Evolutionary conservation across 2,329 filamentous ascomycete genomes (phyloP).

Genomic region (Hysterium pulicare): DNA sequence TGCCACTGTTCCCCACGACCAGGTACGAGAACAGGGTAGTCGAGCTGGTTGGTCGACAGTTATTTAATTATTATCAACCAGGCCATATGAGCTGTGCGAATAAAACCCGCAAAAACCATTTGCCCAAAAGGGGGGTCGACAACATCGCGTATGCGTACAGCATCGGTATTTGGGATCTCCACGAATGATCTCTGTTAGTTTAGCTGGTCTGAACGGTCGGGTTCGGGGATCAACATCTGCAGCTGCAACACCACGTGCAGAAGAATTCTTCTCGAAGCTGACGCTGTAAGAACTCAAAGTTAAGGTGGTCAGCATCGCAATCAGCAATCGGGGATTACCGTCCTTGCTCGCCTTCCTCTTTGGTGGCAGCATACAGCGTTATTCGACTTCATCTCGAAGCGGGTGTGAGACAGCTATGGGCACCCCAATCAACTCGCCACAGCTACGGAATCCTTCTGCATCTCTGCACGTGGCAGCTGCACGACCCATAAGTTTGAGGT

Average conservation of each 20-base stretch:
- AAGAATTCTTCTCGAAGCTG: constrained; percentile 13
- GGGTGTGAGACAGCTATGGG: constrained; percentile 13
- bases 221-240: constrained; percentile 14
- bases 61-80: too few species aligned
- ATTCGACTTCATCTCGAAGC: constrained; percentile 4
- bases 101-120: too few species aligned
- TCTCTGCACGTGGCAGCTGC: constrained; percentile 8
- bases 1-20: background rate
- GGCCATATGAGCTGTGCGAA: too few species aligned
- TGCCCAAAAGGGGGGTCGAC: too few species aligned
- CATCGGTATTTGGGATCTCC: too few species aligned
- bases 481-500: background rate
- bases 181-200: too few species aligned
- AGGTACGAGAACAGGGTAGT: background rate
- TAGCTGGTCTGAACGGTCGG: too few species aligned
- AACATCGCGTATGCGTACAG: too few species aligned
- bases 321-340: constrained; percentile 11
- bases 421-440: constrained; percentile 15
- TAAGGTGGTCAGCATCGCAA: background rate
- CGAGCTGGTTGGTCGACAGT: background rate
- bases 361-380: constrained; percentile 3
- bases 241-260: constrained; percentile 11
- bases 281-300: constrained; percentile 21
- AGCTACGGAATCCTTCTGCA: constrained; percentile 10
- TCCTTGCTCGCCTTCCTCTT: constrained; percentile 4